Conservation (phyloP, 352 stramenopile species). For the Saprolegnia diclina region DNA sequence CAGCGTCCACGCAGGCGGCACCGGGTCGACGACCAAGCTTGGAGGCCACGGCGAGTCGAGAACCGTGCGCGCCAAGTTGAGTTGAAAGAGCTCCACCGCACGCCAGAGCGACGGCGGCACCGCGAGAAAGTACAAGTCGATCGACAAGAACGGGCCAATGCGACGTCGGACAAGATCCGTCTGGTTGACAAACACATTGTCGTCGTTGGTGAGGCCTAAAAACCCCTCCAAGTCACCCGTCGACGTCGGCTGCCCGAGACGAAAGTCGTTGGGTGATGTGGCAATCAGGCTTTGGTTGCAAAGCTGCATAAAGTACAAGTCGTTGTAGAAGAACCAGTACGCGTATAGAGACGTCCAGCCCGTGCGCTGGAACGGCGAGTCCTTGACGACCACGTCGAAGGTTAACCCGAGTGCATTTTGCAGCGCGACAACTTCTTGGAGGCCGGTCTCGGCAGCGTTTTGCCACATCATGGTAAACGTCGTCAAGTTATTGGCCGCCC, state of each 20-base stretch:
- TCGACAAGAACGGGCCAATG: background rate
- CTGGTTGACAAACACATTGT: background rate
- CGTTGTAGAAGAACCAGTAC: slow-evolving; percentile 1
- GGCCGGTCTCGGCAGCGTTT: background rate
- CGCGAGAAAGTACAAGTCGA: background rate
- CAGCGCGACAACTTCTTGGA: background rate
- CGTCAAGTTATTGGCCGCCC: background rate
- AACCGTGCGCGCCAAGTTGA: too few species aligned
- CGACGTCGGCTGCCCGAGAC: too few species aligned
- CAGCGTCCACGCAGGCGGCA: background rate
- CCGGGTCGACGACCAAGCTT: background rate
- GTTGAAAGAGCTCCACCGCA: background rate
- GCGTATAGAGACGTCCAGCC: background rate
- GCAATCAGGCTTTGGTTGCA: background rate
- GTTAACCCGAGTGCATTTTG: background rate
- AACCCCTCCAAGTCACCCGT: background rate
- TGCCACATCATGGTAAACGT: background rate
- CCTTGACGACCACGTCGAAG: background rate
- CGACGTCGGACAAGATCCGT: background rate
- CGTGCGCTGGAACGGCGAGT: background rate
- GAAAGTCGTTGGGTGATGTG: background rate
- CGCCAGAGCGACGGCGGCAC: background rate
- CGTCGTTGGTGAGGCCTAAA: background rate
- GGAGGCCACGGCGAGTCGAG: too few species aligned
- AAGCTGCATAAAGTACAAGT: background rate